Base-by-base conservation (phyloP, 1,284 basidiomycete species). In the Ustilago cynodontis region DNA sequence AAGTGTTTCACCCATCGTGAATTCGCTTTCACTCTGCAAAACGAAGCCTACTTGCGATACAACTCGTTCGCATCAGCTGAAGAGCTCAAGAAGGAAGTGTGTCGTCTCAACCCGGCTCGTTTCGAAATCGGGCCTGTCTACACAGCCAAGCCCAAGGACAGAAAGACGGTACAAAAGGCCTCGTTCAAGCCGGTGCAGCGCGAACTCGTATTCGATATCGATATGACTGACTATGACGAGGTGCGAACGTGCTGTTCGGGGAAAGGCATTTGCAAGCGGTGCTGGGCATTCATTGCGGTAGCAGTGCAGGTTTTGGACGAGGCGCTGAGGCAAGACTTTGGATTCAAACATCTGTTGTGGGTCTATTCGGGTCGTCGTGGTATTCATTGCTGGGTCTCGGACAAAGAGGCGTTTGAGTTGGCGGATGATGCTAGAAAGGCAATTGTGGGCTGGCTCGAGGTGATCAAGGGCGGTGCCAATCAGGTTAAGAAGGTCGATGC, bases 151-250 rank as follows among this genome's bases (percentile, higher is more conserved):
- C 95, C 95, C 6, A 90, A 91, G 82, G 96, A 98, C 88, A 93
- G 91, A 82, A 97, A 96, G 85, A 93, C 93, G 0, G 88, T 95
- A 41, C 91, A 92, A 2, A 89, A 92, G 7, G 89, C 91, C 8
- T 90, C 90, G 2, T 92, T 98, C 82, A 89, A 90, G 55, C 94
- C 96, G 0, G 87, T 91, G 28, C 90, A 91, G 68, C 92, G 97
- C 73, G 96, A 99, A 86, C 91, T 99, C 33, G 97, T 99, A 1
- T 98, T 99, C 84, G 97, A 99, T 91, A 98, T 99, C 85, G 96
- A 99, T 87, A 98, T 99, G 95, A 97, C 96, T 18, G 96, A 99
- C 87, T 99, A 99, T 87, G 97, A 99, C 86, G 89, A 92, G 66
- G 91, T 99, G 82, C 92, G 97, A 58, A 98, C 94, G 0, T 99